Base-by-base conservation (phyloP, 192 early-diverging fungal genomes). In the Coemansia sp. region DNA sequence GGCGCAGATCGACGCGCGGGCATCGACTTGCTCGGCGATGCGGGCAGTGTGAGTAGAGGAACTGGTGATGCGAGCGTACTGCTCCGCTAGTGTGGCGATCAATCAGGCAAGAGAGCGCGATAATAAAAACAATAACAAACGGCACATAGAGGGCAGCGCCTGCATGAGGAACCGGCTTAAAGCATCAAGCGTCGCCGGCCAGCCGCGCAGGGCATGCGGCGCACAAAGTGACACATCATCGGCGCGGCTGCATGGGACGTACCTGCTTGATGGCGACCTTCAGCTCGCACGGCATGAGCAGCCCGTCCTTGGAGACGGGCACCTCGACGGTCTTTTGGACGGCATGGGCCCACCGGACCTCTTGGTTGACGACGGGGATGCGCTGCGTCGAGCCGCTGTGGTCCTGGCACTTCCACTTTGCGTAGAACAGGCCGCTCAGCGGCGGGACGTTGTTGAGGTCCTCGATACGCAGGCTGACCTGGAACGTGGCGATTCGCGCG, bases 361-460 rank as follows among this genome's bases (percentile, higher is more conserved):
- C 60, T 22, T 54, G 66, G 60, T 76, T 76, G 51, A 49, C 66
- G 14, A 76, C 72, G 2, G 72, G 65, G 14, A 60, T 51, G 30
- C 72, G 58, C 5, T 66, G 42, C 35, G 72, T 51, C 3, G 66
- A 49, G 37, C 72, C 72, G 54, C 49, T 58, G 40, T 64, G 53
- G 36, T 60, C 61, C 58, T 76, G 72, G 50, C 51, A 69, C 46
- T 67, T 81, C 88, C 88, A 93, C 62, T 91, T 90, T 28, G 80
- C 81, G 72, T 81, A 89, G 57, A 89, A 94, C 38, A 84, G 70
- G 2, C 91, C 91, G 56, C 70, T 79, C 15, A 91, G 83, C 35
- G 87, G 83, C 15, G 91, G 91, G 28, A 94, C 80, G 61, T 89
- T 89, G 58, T 81, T 80, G 41, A 94, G 61, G 60, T 94, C 91